Percentiles rank a stretch among this genome's conserved stretches.
These are phyloP conservation scores for Irpex sp. DNA, from an alignment of 1,284 basidiomycete species.

Conservation along the genomic window DNA sequence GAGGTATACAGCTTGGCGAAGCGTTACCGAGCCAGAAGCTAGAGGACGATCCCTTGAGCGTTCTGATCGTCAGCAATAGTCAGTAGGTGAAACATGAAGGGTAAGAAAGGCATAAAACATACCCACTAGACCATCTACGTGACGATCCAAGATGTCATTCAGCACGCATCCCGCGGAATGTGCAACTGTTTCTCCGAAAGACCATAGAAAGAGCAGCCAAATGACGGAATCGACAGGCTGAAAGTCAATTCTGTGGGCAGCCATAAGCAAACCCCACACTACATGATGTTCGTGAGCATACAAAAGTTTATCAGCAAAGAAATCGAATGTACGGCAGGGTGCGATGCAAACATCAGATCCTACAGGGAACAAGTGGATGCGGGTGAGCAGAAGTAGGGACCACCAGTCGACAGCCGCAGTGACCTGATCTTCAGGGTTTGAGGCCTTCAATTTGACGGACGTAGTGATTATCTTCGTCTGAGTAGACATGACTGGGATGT, in stretches of 20 bases:
- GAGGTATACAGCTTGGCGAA: not conserved
- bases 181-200: not conserved
- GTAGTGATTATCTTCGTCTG: not conserved
- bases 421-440: not conserved
- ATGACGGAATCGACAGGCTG: not conserved
- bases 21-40: not conserved
- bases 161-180: not conserved
- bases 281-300: not conserved
- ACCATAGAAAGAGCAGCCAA: not conserved
- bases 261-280: not conserved
- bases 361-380: not conserved
- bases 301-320: not conserved
- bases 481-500: not conserved
- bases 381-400: not conserved
- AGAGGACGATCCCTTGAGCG: not conserved
- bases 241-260: not conserved
- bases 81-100: not conserved
- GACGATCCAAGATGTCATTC: not conserved
- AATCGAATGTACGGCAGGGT: not conserved
- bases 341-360: not conserved
- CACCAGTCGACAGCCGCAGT: not conserved
- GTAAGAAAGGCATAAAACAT: not conserved
- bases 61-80: not conserved
- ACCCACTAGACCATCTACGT: not conserved
- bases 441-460: not conserved